Conservation (phyloP, 441 rosid genomes). For the Eutrema salsugineum region DNA sequence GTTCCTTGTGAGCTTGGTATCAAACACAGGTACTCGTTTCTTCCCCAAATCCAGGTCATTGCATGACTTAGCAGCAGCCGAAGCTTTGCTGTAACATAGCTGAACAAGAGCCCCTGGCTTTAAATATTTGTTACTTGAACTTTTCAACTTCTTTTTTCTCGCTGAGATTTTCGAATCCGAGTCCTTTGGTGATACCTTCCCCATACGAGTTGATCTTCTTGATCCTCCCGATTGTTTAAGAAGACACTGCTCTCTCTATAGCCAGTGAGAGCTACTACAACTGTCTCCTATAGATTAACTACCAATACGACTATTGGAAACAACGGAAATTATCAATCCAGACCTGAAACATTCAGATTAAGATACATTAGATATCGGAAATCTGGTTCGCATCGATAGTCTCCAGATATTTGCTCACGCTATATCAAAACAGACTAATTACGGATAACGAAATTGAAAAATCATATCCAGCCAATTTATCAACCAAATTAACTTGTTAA, state of each 20-base stretch:
- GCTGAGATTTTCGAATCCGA: constrained; percentile 40
- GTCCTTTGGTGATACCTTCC: constrained; percentile 67
- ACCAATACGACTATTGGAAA: not conserved
- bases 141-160: constrained; percentile 54
- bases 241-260: not conserved
- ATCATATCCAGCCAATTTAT: not conserved
- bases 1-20: constrained; percentile 38
- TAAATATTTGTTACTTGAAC: constrained; percentile 60
- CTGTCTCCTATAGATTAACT: not conserved
- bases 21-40: constrained; percentile 62
- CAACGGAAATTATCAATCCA: constrained; percentile 16
- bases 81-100: constrained; percentile 50
- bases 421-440: not conserved
- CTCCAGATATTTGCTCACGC: not conserved
- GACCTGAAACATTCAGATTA: constrained; percentile 20
- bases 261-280: not conserved
- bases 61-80: constrained; percentile 54
- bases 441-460: not conserved
- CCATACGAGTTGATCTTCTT: constrained; percentile 38
- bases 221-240: not conserved
- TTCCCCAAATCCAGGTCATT: constrained; percentile 81
- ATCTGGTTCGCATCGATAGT: not conserved
- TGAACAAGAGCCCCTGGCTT: constrained; percentile 91
- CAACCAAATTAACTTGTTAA: not conserved
- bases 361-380: not conserved